Evolutionary conservation across 108 stramenopile genomes (phyloP).

Genomic region (Nitzschia sp.): DNA sequence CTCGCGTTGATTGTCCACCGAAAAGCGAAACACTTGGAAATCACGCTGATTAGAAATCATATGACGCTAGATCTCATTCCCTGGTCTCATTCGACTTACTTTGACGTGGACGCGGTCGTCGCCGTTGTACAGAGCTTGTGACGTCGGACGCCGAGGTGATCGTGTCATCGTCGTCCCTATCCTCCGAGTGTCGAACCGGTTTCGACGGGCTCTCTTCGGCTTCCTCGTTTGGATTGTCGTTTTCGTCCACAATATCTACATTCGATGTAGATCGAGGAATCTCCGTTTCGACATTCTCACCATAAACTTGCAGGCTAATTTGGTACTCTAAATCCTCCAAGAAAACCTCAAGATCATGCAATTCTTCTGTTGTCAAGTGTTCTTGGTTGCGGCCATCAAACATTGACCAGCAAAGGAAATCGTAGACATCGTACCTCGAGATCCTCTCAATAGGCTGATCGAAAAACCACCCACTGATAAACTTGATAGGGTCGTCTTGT

Average conservation of each 20-base stretch:
- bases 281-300: slow-evolving; percentile 26
- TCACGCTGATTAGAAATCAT: background rate
- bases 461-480: slow-evolving; percentile 88
- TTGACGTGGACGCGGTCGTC: slow-evolving; percentile 40
- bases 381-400: slow-evolving; percentile 90
- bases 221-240: slow-evolving; percentile 4
- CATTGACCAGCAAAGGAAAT: slow-evolving; percentile 81
- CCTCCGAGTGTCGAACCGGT: background rate
- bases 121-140: slow-evolving; percentile 6
- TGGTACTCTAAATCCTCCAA: slow-evolving; percentile 66
- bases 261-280: background rate
- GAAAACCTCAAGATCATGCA: slow-evolving; percentile 69
- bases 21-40: slow-evolving; percentile 56
- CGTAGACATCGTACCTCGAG: slow-evolving; percentile 78
- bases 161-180: slow-evolving; percentile 3
- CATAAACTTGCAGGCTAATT: slow-evolving; percentile 66
- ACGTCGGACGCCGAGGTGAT: slow-evolving; percentile 4
- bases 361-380: slow-evolving; percentile 78
- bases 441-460: slow-evolving; percentile 69
- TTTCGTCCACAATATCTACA: slow-evolving; percentile 17
- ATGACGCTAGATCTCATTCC: background rate
- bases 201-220: slow-evolving; percentile 5
- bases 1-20: slow-evolving; percentile 52
- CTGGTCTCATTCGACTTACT: slow-evolving; percentile 25
- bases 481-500: slow-evolving; percentile 43